These are phyloP conservation scores for Yamadazyma triangularis DNA, from an alignment of 1,139 yeast genomes.

Conservation along the genomic window DNA sequence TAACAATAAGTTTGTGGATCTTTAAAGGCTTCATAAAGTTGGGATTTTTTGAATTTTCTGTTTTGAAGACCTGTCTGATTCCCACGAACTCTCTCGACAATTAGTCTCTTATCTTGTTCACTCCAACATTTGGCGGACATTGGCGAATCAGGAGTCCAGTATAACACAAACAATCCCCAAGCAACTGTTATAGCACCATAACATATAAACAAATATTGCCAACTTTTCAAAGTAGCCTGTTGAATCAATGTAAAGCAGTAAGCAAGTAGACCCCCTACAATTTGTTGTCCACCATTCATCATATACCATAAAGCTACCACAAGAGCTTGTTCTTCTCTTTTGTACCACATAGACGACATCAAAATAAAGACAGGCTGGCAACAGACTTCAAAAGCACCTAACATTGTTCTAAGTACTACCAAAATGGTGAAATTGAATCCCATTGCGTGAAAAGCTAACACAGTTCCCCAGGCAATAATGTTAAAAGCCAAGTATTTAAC, in stretches of 20 bases:
- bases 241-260: slow-evolving; percentile 37
- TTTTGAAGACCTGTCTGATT: slow-evolving; percentile 32
- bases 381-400: slow-evolving; percentile 39
- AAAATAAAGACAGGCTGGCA: slow-evolving; percentile 43
- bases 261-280: slow-evolving; percentile 38
- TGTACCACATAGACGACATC: slow-evolving; percentile 40
- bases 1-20: slow-evolving; percentile 40
- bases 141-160: slow-evolving; percentile 31
- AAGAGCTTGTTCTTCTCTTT: slow-evolving; percentile 32
- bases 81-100: slow-evolving; percentile 27
- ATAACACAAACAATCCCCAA: slow-evolving; percentile 26
- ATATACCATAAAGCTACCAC: slow-evolving; percentile 36
- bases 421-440: slow-evolving; percentile 38
- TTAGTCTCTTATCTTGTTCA: slow-evolving; percentile 23
- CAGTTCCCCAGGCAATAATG: slow-evolving; percentile 39
- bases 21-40: slow-evolving; percentile 23
- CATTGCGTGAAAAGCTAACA: slow-evolving; percentile 31
- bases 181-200: slow-evolving; percentile 31
- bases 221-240: slow-evolving; percentile 21
- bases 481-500: slow-evolving; percentile 33
- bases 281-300: slow-evolving; percentile 39
- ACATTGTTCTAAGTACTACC: slow-evolving; percentile 35
- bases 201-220: slow-evolving; percentile 36
- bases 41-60: slow-evolving; percentile 21
- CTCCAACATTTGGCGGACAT: slow-evolving; percentile 26